A percentile compares a stretch with the other conserved stretches of the same genome.
These are phyloP conservation scores for Candida sp. DNA, from an alignment of 1,139 yeast species.

Conservation along the genomic window DNA sequence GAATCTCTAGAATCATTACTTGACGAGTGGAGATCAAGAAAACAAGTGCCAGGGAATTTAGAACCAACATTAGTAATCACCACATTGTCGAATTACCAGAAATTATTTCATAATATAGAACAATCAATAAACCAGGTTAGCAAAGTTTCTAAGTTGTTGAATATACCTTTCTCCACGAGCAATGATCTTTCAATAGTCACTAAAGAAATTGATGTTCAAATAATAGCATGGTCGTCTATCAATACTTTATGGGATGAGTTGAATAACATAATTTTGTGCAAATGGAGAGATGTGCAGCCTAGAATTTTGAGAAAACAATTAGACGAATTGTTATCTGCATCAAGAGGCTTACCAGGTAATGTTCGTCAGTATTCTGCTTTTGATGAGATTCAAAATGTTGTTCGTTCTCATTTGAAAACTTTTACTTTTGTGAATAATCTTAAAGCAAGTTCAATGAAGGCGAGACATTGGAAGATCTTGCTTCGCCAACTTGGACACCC, in stretches of 20 bases:
- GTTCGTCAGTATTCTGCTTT: slow-evolving; percentile 71
- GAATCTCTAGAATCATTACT: slow-evolving; percentile 22
- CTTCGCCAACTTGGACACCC: slow-evolving; percentile 25
- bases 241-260: slow-evolving; percentile 53
- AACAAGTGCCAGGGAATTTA: slow-evolving; percentile 33
- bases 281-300: slow-evolving; percentile 54
- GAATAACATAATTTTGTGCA: slow-evolving; percentile 34
- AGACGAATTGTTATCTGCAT: slow-evolving; percentile 45
- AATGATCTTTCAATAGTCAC: slow-evolving; percentile 26
- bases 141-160: slow-evolving; percentile 41
- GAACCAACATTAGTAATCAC: slow-evolving; percentile 51
- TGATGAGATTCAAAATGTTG: slow-evolving; percentile 48
- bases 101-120: slow-evolving; percentile 16
- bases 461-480: slow-evolving; percentile 69
- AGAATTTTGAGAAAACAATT: slow-evolving; percentile 46
- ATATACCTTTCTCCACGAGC: slow-evolving; percentile 28
- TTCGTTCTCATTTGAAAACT: slow-evolving; percentile 40
- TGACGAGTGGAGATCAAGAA: slow-evolving; percentile 30
- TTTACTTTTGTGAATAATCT: slow-evolving; percentile 46
- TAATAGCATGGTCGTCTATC: slow-evolving; percentile 65
- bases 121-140: slow-evolving; percentile 21
- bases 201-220: slow-evolving; percentile 57
- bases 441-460: slow-evolving; percentile 55
- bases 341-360: slow-evolving; percentile 54
- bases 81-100: slow-evolving; percentile 42